These are phyloP conservation scores for Penicillium vulpinum DNA, from an alignment of 2,329 filamentous ascomycete genomes.

Conservation along the genomic window DNA sequence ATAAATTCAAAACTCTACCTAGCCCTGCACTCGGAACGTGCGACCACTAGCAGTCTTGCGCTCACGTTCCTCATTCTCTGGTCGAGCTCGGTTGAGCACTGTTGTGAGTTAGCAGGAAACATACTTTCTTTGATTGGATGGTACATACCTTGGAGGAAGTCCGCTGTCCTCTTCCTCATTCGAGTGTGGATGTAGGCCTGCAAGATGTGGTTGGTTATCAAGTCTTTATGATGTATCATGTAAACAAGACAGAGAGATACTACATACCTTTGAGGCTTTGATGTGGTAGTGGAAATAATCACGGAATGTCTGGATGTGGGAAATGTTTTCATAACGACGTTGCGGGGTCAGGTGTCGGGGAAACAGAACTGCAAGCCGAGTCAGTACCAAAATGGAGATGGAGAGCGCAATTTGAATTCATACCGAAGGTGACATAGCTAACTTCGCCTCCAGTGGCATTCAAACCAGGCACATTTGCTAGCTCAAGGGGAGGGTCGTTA, in stretches of 20 bases:
- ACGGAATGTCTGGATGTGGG: constrained; percentile 98
- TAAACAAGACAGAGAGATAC: not conserved
- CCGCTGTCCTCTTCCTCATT: constrained; percentile 95
- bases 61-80: constrained; percentile 95
- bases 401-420: constrained; percentile 23
- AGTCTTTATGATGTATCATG: not conserved
- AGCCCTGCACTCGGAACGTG: constrained; percentile 72
- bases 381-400: constrained; percentile 14
- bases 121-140: not conserved
- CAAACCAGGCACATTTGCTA: constrained; percentile 84
- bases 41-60: constrained; percentile 96
- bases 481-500: constrained; percentile 88
- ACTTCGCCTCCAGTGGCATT: constrained; percentile 77
- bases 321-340: constrained; percentile 91
- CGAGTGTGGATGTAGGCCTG: constrained; percentile 95
- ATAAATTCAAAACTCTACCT: constrained; percentile 18
- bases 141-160: constrained; percentile 87
- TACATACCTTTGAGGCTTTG: constrained; percentile 83
- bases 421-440: constrained; percentile 98
- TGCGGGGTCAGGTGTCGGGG: constrained; percentile 89
- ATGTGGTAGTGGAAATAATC: constrained; percentile 99
- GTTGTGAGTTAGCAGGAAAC: constrained; percentile 36
- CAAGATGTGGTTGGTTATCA: constrained; percentile 9
- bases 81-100: constrained; percentile 95
- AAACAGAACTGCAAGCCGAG: constrained; percentile 70